A percentile compares a stretch with the other conserved stretches of the same genome.
These are phyloP conservation scores for Cystobasidium onofrii DNA, from an alignment of 768 basidiomycete genomes.

Conservation along the genomic window DNA sequence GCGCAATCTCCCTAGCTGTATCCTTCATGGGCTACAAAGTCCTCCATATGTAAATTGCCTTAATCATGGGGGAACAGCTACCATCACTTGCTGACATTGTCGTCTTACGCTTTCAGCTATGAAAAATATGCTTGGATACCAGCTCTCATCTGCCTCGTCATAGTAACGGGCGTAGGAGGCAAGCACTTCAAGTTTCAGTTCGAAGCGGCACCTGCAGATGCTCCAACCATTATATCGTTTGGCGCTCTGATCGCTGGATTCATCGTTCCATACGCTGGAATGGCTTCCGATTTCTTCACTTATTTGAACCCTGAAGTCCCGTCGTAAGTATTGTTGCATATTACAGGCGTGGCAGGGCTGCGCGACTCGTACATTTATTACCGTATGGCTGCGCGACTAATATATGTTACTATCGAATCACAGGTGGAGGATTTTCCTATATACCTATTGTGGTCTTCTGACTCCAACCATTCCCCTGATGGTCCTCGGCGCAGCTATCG, in stretches of 20 bases:
- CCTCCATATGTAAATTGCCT: neutral
- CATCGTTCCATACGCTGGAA: slow-evolving; percentile 8
- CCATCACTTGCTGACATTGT: neutral
- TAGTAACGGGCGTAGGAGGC: neutral
- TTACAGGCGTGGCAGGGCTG: no score
- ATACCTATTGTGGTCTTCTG: slow-evolving; percentile 47
- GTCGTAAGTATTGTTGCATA: neutral
- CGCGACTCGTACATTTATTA: no score
- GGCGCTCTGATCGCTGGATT: slow-evolving; percentile 12
- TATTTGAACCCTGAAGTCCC: slow-evolving; percentile 2
- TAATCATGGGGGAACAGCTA: no score
- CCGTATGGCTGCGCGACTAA: no score
- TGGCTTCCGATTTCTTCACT: slow-evolving; percentile 19
- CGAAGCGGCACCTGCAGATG: neutral
- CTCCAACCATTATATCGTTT: neutral
- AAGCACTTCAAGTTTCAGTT: slow-evolving; percentile 3
- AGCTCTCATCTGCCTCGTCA: slow-evolving; percentile 8
- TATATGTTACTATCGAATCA: no score
- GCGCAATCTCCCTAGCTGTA: slow-evolving; percentile 1
- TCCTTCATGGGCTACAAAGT: slow-evolving; percentile 11
- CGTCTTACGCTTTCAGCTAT: neutral
- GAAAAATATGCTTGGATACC: slow-evolving; percentile 16
- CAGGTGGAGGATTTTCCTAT: slow-evolving; percentile 47
- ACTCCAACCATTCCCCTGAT: slow-evolving; percentile 35
- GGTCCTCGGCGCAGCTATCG: slow-evolving; percentile 26